Evolutionary conservation across 805 yeast species (phyloP), one percentile per base, ranked within the genome.

Genomic region (Metschnikowia shivogae): DNA sequence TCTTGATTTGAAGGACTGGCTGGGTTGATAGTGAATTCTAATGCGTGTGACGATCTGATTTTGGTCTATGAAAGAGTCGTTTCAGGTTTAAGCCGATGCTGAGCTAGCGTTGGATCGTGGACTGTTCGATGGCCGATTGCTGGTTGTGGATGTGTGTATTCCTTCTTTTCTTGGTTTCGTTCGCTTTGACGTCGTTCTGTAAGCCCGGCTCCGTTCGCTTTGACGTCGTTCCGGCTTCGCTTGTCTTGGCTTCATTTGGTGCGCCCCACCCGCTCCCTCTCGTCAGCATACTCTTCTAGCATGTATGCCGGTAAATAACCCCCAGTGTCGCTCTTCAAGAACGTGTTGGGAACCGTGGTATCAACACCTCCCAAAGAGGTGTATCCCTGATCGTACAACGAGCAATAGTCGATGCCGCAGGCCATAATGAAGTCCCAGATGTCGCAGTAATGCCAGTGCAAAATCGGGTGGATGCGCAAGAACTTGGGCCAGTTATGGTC

Each of bases 401-500:
- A 55, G 61, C 98, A 92, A 61, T 92, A 89, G 3, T 74, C 74
- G 34, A 84, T 73, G n/a, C 73, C 59, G 17, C 80, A 68, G 19
- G 67, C 76, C 17, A 80, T 64, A 40, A 92, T 64, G 58, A 92
- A 90, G 52, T 80, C 79, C 99, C 99, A 93, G 2, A 93, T 74
- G 46, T 89, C 87, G 17, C 77, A 75, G 54, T 87, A 85, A 34
- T 77, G 78, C 98, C 98, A 93, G 45, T 86, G 86, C 35, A 93
- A 71, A 6, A 93, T 81, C 0, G 99, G 98, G 57, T 90, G 95
- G 4, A 90, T 70, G 40, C 99, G 67, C 50, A 83, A 65, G 59
- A 93, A 92, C 24, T 73, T 67, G 4, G 99, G 99, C 98, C 98
- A 93, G 46, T 89, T 82, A 47, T 82, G 83, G 58, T 92, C 97